Conservation (phyloP, 2,329 filamentous ascomycete species). For the Ophiostoma fasciatum region DNA sequence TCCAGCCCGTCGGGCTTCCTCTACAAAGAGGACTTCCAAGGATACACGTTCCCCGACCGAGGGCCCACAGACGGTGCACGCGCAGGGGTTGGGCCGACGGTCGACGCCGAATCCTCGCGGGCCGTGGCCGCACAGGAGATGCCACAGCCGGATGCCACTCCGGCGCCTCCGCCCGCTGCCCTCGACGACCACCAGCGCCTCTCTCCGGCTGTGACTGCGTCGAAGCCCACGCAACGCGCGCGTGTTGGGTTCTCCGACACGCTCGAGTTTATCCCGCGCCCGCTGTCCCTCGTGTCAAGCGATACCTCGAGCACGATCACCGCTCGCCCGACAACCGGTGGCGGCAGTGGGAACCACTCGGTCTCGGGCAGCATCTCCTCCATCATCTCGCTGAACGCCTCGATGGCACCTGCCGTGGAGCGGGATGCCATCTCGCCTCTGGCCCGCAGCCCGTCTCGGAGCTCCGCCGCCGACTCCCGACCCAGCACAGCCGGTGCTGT, state of each 20-base stretch:
- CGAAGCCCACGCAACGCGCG: slow-evolving; percentile 28
- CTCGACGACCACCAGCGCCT: slow-evolving; percentile 9
- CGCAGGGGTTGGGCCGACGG: slow-evolving; percentile 5
- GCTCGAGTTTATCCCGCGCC: slow-evolving; percentile 69
- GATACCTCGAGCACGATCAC: slow-evolving; percentile 70
- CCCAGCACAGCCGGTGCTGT: slow-evolving; percentile 61
- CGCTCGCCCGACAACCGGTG: slow-evolving; percentile 29
- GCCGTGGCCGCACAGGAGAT: background rate
- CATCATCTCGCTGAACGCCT: slow-evolving; percentile 43
- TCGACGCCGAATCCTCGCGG: slow-evolving; percentile 7
- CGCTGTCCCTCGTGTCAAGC: slow-evolving; percentile 69
- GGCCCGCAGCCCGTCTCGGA: slow-evolving; percentile 25
- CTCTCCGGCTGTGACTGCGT: background rate
- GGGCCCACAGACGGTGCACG: slow-evolving; percentile 7
- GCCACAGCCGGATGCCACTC: background rate
- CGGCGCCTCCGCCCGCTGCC: background rate
- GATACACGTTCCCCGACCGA: slow-evolving; percentile 14
- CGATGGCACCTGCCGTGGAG: slow-evolving; percentile 24
- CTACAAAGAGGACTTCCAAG: slow-evolving; percentile 21
- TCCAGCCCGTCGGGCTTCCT: slow-evolving; percentile 41
- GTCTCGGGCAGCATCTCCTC: slow-evolving; percentile 71
- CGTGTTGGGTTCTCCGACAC: slow-evolving; percentile 75
- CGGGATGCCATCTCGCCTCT: slow-evolving; percentile 23
- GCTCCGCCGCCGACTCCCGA: slow-evolving; percentile 30
- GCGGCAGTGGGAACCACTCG: slow-evolving; percentile 39